These are phyloP conservation scores for Stygiomarasmius scandens DNA, from an alignment of 1,284 basidiomycete species.

Conservation along the genomic window DNA sequence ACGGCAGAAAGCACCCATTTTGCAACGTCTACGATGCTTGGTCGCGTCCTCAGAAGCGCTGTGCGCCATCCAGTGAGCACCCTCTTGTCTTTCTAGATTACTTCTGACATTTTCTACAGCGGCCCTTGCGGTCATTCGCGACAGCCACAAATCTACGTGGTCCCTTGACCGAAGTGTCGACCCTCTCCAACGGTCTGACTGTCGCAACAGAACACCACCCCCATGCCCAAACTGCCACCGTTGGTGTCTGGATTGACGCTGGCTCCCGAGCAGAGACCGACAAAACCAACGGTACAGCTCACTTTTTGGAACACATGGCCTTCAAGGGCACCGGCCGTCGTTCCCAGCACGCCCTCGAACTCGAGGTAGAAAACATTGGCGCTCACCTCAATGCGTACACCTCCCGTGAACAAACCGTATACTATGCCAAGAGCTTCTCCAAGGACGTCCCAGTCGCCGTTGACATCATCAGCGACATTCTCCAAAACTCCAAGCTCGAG, in stretches of 20 bases:
- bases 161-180: slow-evolving; percentile 86
- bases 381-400: slow-evolving; percentile 99
- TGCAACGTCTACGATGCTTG: slow-evolving; percentile 52
- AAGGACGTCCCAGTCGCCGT: slow-evolving; percentile 93
- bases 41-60: slow-evolving; percentile 61
- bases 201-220: slow-evolving; percentile 91
- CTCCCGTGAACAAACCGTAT: slow-evolving; percentile 98
- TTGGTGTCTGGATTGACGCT: slow-evolving; percentile 99
- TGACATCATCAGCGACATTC: slow-evolving; percentile 97
- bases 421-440: slow-evolving; percentile 98
- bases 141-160: slow-evolving; percentile 52
- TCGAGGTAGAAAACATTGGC: slow-evolving; percentile 98
- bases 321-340: slow-evolving; percentile 94
- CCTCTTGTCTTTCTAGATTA: background rate
- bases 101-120: slow-evolving; percentile 20
- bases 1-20: background rate
- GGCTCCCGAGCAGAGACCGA: slow-evolving; percentile 96
- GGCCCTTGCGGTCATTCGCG: slow-evolving; percentile 45
- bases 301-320: slow-evolving; percentile 99
- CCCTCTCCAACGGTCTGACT: slow-evolving; percentile 90
- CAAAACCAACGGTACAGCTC: slow-evolving; percentile 94
- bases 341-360: slow-evolving; percentile 89
- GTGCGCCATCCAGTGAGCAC: slow-evolving; percentile 56
- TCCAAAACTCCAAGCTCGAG: slow-evolving; percentile 98
- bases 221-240: slow-evolving; percentile 96